Percentiles rank a stretch among this genome's conserved stretches.
Evolutionary conservation across 306 rosid species (phyloP).

Genomic region (Cicer judaicum): DNA sequence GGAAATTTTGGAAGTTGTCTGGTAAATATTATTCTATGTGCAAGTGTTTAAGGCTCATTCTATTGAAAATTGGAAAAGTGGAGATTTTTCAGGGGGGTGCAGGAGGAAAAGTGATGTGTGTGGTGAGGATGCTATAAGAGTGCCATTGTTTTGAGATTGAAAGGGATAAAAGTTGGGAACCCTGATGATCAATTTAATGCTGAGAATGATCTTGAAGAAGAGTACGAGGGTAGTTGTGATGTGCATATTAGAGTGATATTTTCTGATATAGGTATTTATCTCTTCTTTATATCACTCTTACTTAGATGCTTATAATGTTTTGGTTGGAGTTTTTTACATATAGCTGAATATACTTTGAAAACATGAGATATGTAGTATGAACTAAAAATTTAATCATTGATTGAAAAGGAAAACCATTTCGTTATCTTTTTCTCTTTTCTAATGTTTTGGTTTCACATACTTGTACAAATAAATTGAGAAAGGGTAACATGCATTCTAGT

Average conservation of each 20-base stretch:
- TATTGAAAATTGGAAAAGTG: conserved; percentile 56
- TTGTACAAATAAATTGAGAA: neutral
- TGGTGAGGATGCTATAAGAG: conserved; percentile 44
- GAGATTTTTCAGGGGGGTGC: conserved; percentile 75
- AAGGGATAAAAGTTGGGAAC: conserved; percentile 78
- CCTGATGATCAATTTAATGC: conserved; percentile 80
- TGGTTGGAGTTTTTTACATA: neutral
- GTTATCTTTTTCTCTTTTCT: neutral
- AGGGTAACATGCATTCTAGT: neutral
- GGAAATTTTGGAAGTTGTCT: conserved; percentile 77
- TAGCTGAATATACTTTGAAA: neutral
- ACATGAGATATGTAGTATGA: neutral
- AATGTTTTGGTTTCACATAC: neutral
- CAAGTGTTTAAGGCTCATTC: conserved; percentile 69
- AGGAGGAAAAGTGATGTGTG: conserved; percentile 64
- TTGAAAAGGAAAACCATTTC: neutral
- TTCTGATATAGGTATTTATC: conserved; percentile 68
- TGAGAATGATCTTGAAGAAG: conserved; percentile 73
- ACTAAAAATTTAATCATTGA: neutral
- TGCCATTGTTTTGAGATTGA: conserved; percentile 64
- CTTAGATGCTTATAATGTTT: conserved; percentile 19
- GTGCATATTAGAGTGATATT: conserved; percentile 65
- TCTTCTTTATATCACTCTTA: conserved; percentile 19
- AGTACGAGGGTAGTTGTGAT: conserved; percentile 59
- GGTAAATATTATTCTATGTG: conserved; percentile 59